Base-by-base conservation (phyloP, 257 asterid genomes). In the Marsdenia floribunda region DNA sequence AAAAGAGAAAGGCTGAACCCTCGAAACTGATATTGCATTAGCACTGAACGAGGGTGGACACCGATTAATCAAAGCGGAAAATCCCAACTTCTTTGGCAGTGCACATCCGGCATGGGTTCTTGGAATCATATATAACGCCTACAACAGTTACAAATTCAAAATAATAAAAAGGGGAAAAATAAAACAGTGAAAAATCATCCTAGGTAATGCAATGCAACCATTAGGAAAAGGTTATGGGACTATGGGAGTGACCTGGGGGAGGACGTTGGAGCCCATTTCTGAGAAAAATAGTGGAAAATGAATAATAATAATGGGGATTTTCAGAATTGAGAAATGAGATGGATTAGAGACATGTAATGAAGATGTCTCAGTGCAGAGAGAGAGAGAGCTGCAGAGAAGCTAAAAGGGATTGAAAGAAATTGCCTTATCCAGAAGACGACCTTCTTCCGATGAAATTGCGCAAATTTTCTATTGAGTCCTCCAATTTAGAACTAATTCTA, bases 41-140 rank as follows among this genome's bases (percentile, higher is more conserved):
- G 72, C 38, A 69, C 49, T 47, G 63, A 75, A 68, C 44, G 79
- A 74, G 35, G 74, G 42, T 63, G 81, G 80, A 24, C 78, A 83
- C 75, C 79, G 80, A 69, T 82, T 72, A 24, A 76, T 21, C 68
- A 79, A 76, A 0, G 88, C 79, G 26, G 89, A 83, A 82, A 82
- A 84, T 6, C 87, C 82, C 52, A 87, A 78, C 81, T 70, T 86
- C 80, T 73, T 86, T 15, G 84, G 79, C 50, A 85, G 84, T 71
- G 81, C 70, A 72, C 79, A 80, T 40, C 80, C 83, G 59, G 80
- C 64, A 54, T 80, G 75, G 81, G 22, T 80, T 73, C 84, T 84
- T 19, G 91, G 90, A 76, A 83, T 69, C 88, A 76, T 67, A 82
- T 83, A 83, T 55, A 86, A 63, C 21, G 89, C 88, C 97, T 89